phyloP scores from a whole-genome alignment of 768 basidiomycete genomes.

The Lactarius sp. region DNA sequence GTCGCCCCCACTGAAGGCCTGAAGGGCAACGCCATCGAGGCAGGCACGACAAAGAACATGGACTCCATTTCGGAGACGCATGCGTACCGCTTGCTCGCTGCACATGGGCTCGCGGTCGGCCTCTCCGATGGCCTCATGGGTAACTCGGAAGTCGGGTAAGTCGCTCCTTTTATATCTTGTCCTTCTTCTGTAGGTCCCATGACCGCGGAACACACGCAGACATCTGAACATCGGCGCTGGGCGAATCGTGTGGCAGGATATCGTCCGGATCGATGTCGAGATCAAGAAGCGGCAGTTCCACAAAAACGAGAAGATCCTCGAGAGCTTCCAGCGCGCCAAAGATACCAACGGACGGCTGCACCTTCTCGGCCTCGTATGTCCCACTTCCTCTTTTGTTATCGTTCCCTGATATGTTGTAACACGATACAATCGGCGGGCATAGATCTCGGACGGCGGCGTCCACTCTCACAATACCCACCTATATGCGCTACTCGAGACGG shows the following conservation, averaged over 20 bases:
- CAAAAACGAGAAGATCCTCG: slow-evolving; percentile 67
- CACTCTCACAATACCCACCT: slow-evolving; percentile 93
- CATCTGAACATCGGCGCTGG: slow-evolving; percentile 96
- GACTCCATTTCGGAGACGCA: slow-evolving; percentile 77
- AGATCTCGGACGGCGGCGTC: slow-evolving; percentile 96
- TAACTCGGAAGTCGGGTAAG: slow-evolving; percentile 95
- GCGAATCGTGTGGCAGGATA: slow-evolving; percentile 95
- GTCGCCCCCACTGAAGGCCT: slow-evolving; percentile 60
- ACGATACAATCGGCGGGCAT: not conserved
- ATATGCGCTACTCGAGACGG: slow-evolving; percentile 84
- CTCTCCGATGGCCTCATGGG: slow-evolving; percentile 95
- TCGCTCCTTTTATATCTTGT: slow-evolving; percentile 20
- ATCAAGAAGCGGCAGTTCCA: slow-evolving; percentile 89
- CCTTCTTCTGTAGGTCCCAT: not conserved
- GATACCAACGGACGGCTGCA: slow-evolving; percentile 80
- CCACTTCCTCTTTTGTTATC: not conserved
- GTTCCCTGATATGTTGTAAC: slow-evolving; percentile 4
- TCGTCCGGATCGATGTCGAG: slow-evolving; percentile 88
- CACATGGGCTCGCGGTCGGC: slow-evolving; percentile 90
- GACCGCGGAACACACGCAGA: slow-evolving; percentile 37
- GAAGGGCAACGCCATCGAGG: slow-evolving; percentile 86
- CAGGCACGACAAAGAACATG: slow-evolving; percentile 84
- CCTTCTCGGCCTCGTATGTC: slow-evolving; percentile 75
- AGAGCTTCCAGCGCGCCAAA: slow-evolving; percentile 72
- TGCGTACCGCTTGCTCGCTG: slow-evolving; percentile 64